These are phyloP conservation scores for Suhomyces chickasaworum DNA, from an alignment of 1,139 yeast species.

Conservation along the genomic window DNA sequence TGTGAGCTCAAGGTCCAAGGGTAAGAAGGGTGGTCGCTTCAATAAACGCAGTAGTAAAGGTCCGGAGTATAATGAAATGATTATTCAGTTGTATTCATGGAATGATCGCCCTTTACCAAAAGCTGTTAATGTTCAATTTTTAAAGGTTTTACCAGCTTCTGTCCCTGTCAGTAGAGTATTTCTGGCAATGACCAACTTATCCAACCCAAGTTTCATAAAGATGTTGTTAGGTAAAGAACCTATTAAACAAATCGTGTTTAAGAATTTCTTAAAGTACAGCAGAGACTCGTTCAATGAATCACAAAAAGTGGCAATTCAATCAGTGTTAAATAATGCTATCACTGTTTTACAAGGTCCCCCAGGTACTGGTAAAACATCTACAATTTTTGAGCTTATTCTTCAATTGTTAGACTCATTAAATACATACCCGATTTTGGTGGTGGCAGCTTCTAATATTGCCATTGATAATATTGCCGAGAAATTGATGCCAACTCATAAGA, in stretches of 20 bases:
- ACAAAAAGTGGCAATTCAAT: constrained; percentile 67
- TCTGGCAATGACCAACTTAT: constrained; percentile 62
- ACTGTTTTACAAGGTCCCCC: constrained; percentile 72
- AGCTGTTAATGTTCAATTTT: constrained; percentile 35
- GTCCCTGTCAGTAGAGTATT: constrained; percentile 63
- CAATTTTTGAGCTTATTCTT: constrained; percentile 64
- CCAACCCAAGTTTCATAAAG: constrained; percentile 57
- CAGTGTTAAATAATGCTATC: constrained; percentile 64
- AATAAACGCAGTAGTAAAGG: not conserved
- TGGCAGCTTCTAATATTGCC: constrained; percentile 76
- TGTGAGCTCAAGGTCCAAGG: constrained; percentile 15
- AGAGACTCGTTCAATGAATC: constrained; percentile 58
- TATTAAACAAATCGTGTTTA: constrained; percentile 59
- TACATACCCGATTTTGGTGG: constrained; percentile 67
- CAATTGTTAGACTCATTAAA: constrained; percentile 58
- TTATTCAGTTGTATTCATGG: constrained; percentile 61
- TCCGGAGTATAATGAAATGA: constrained; percentile 37
- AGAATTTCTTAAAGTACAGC: constrained; percentile 53
- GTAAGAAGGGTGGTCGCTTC: constrained; percentile 29
- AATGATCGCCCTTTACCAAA: constrained; percentile 53
- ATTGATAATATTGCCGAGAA: constrained; percentile 78
- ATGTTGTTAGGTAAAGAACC: constrained; percentile 64
- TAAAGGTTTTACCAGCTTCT: constrained; percentile 62
- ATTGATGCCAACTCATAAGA: constrained; percentile 50
- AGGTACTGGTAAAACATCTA: constrained; percentile 69